phyloP scores from a whole-genome alignment of 1,284 basidiomycete genomes.

The Rhodotorula sp. region DNA sequence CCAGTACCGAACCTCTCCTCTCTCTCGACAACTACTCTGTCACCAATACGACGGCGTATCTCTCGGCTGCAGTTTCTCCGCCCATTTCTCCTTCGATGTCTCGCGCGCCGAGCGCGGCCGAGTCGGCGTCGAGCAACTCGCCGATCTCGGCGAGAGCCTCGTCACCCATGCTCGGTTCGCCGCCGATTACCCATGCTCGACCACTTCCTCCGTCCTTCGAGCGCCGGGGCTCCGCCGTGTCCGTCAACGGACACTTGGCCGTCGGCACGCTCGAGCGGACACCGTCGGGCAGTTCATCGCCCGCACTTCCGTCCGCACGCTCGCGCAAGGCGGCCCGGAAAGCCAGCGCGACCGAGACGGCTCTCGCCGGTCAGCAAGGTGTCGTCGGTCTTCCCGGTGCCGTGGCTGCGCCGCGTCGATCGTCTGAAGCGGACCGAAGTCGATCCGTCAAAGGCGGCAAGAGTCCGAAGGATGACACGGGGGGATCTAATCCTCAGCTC shows the following conservation, averaged over 20 bases:
- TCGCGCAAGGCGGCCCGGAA: background rate
- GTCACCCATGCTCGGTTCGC: background rate
- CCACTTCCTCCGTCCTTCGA: background rate
- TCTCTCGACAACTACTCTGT: background rate
- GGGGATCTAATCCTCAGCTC: too few species aligned
- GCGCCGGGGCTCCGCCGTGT: too few species aligned
- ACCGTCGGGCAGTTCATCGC: too few species aligned
- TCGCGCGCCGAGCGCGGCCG: constrained; percentile 7
- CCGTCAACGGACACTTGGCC: background rate
- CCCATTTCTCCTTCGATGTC: constrained; percentile 14
- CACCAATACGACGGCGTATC: background rate
- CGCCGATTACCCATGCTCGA: background rate
- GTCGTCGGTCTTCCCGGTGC: background rate
- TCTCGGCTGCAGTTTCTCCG: background rate
- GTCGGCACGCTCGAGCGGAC: background rate
- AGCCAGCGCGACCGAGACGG: background rate
- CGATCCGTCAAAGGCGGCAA: background rate
- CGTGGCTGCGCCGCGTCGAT: background rate
- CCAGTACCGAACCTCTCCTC: background rate
- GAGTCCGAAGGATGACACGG: background rate
- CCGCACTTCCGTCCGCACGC: background rate
- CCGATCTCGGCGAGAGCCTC: background rate
- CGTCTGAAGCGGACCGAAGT: constrained; percentile 4
- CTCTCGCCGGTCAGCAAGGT: background rate
- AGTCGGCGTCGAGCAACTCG: constrained; percentile 8